Percentiles rank a stretch among this genome's conserved stretches.
Evolutionary conservation across 164 flowering plant species (phyloP).

Genomic region (Stephania yunnanensis): DNA sequence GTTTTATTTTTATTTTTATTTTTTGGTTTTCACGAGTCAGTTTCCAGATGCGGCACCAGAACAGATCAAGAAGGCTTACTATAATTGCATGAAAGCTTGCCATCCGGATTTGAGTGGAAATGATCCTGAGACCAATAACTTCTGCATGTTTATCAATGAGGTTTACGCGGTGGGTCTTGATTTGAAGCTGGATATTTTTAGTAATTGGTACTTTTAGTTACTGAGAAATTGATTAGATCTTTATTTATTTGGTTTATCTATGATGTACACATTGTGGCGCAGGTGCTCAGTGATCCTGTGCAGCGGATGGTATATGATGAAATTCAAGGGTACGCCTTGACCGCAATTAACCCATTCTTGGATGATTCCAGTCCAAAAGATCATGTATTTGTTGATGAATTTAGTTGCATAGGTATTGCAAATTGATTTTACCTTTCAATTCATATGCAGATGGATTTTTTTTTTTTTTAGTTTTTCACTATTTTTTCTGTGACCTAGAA

Average conservation of each 20-base stretch:
- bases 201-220: background rate
- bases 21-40: slow-evolving; percentile 23
- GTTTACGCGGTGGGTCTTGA: slow-evolving; percentile 60
- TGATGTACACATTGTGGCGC: slow-evolving; percentile 18
- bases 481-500: background rate
- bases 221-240: too few relatives aligned
- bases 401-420: slow-evolving; percentile 86
- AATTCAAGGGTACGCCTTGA: slow-evolving; percentile 86
- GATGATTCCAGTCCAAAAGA: slow-evolving; percentile 73
- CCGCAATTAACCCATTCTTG: slow-evolving; percentile 75
- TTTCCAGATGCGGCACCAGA: slow-evolving; percentile 89
- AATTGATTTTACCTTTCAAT: background rate
- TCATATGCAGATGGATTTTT: background rate
- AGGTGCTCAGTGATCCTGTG: slow-evolving; percentile 92
- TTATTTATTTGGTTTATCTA: too few relatives aligned
- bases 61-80: slow-evolving; percentile 87
- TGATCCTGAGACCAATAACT: slow-evolving; percentile 77
- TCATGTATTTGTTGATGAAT: slow-evolving; percentile 90
- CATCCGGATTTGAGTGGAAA: slow-evolving; percentile 95
- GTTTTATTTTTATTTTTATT: background rate
- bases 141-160: slow-evolving; percentile 94
- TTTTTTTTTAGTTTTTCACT: background rate
- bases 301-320: slow-evolving; percentile 95
- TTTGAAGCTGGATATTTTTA: background rate
- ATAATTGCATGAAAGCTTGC: slow-evolving; percentile 91